Conservation (phyloP, 345 rosid species). For the Hibiscus trionum region DNA sequence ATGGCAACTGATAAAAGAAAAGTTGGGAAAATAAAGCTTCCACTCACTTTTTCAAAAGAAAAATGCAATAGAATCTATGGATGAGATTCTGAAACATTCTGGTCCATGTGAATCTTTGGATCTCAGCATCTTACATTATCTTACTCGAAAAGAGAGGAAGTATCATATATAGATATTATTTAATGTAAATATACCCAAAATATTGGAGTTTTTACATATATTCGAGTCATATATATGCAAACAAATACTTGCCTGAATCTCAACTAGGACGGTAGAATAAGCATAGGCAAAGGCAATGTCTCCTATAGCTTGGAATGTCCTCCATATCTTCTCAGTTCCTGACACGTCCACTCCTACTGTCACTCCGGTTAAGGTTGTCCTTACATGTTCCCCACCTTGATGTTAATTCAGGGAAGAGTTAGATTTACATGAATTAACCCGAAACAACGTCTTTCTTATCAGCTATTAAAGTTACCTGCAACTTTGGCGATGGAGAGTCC, state of each 20-base stretch:
- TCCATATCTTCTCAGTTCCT: slow-evolving; percentile 68
- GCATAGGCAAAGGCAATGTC: slow-evolving; percentile 87
- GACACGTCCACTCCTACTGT: slow-evolving; percentile 59
- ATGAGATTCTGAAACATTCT: background rate
- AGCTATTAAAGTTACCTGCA: slow-evolving; percentile 17
- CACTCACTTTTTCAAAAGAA: no score
- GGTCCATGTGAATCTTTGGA: slow-evolving; percentile 16
- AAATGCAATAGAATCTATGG: background rate
- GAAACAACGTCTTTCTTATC: background rate
- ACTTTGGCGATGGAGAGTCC: slow-evolving; percentile 71
- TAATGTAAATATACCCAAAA: no score
- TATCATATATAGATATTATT: no score
- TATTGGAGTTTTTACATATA: no score
- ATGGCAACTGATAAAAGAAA: background rate
- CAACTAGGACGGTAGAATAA: slow-evolving; percentile 65
- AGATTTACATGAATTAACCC: background rate
- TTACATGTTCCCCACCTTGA: slow-evolving; percentile 25
- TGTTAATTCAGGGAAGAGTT: background rate
- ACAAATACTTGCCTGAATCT: slow-evolving; percentile 54
- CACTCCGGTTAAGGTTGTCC: slow-evolving; percentile 48
- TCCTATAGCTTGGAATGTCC: slow-evolving; percentile 64
- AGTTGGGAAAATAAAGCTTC: no score
- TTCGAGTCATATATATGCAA: background rate
- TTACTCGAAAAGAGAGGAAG: no score
- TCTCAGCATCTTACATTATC: background rate